A percentile compares a stretch with the other conserved stretches of the same genome.
Evolutionary conservation across 2,329 filamentous ascomycete species (phyloP).

Genomic region (Cordyceps tenuipes): DNA sequence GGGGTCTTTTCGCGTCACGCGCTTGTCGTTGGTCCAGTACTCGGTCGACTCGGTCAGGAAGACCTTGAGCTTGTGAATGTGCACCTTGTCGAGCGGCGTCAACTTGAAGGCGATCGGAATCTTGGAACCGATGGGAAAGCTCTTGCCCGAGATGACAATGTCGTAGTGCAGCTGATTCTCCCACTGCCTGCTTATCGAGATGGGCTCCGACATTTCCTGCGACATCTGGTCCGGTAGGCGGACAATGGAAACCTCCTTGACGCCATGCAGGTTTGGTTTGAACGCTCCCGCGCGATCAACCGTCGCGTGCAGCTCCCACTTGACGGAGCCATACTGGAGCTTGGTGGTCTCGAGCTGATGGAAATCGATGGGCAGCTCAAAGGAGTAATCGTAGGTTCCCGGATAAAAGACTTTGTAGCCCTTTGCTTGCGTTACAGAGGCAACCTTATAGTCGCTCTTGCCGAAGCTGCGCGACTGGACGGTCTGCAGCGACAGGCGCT

Average conservation of each 20-base stretch:
- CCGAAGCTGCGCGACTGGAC: constrained; percentile 78
- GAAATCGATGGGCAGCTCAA: constrained; percentile 84
- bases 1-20: constrained; percentile 75
- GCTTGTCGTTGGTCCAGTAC: constrained; percentile 80
- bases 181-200: constrained; percentile 89
- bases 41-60: constrained; percentile 85
- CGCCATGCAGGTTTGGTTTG: constrained; percentile 76
- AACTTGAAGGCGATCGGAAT: constrained; percentile 93
- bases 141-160: constrained; percentile 92
- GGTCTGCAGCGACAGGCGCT: constrained; percentile 70
- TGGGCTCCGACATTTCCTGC: constrained; percentile 83
- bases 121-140: constrained; percentile 78
- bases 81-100: constrained; percentile 85
- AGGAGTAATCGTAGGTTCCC: constrained; percentile 59
- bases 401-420: constrained; percentile 83
- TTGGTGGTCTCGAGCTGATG: constrained; percentile 83
- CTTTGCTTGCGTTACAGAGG: constrained; percentile 51
- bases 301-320: constrained; percentile 78
- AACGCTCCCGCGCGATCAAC: constrained; percentile 85
- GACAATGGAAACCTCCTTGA: constrained; percentile 74
- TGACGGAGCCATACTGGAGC: constrained; percentile 76
- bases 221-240: constrained; percentile 81
- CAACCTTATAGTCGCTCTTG: constrained; percentile 63
- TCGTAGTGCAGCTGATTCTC: constrained; percentile 94
- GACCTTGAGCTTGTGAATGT: constrained; percentile 87